phyloP scores from a whole-genome alignment of 2,329 filamentous ascomycete genomes.

The Colletotrichum tofieldiae region DNA sequence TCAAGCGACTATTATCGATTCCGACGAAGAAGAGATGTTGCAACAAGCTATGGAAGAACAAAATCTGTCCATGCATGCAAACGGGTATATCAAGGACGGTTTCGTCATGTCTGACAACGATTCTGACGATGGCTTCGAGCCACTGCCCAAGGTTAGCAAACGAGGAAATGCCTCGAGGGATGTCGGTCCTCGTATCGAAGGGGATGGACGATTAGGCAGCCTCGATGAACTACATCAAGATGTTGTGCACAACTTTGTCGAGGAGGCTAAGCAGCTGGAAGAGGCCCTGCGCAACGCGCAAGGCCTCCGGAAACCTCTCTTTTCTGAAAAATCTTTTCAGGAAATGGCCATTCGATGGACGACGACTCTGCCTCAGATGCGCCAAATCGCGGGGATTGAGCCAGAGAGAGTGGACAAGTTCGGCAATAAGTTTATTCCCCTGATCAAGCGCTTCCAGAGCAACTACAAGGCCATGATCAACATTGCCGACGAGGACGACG shows the following conservation, averaged over 20 bases:
- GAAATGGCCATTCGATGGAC: conserved; percentile 83
- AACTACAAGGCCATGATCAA: conserved; percentile 68
- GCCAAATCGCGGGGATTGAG: conserved; percentile 74
- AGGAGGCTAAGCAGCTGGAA: conserved; percentile 72
- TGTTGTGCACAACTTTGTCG: conserved; percentile 76
- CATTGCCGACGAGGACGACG: conserved; percentile 39
- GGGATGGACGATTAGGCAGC: conserved; percentile 67
- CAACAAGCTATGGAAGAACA: conserved; percentile 54
- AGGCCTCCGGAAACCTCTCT: conserved; percentile 71
- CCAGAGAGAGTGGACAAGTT: conserved; percentile 73
- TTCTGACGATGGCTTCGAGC: conserved; percentile 64
- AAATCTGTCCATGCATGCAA: conserved; percentile 55
- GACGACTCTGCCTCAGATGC: conserved; percentile 73
- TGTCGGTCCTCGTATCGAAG: conserved; percentile 72
- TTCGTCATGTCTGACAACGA: conserved; percentile 64
- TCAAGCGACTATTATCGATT: conserved; percentile 43
- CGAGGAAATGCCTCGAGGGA: conserved; percentile 45
- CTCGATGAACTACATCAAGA: conserved; percentile 74
- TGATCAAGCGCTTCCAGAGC: conserved; percentile 66
- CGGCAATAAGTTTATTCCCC: conserved; percentile 72
- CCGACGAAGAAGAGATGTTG: conserved; percentile 40
- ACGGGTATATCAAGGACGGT: conserved; percentile 65
- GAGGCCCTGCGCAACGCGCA: conserved; percentile 74
- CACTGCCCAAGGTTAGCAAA: conserved; percentile 53
- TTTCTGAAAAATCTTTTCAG: conserved; percentile 78